phyloP scores from a whole-genome alignment of 208 protist species.

The Porcisia deanei region DNA sequence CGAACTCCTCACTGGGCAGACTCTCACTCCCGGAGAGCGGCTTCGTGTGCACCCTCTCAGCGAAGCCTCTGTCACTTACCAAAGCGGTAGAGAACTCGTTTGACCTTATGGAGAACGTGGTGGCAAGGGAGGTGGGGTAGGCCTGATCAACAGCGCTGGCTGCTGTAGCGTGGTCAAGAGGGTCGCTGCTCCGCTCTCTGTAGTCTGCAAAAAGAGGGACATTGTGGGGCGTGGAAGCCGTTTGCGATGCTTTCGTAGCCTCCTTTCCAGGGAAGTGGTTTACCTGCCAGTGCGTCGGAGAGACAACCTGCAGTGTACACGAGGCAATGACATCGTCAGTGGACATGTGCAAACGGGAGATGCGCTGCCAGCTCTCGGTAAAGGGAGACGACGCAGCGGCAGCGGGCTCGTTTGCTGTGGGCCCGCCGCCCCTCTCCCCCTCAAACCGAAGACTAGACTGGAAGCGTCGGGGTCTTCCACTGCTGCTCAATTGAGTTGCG shows the following conservation, averaged over 20 bases:
- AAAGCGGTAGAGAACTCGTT: neutral
- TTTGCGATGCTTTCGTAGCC: neutral
- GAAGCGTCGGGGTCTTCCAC: neutral
- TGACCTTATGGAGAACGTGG: neutral
- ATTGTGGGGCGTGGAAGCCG: neutral
- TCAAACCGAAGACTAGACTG: neutral
- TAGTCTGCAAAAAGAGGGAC: neutral
- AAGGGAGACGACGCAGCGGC: neutral
- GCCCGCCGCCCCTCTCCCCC: neutral
- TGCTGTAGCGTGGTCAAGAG: neutral
- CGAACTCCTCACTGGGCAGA: neutral
- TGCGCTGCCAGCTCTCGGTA: neutral
- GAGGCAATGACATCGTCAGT: slow-evolving; percentile 26
- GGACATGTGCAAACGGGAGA: slow-evolving; percentile 15
- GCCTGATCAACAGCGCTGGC: neutral
- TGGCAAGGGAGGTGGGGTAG: neutral
- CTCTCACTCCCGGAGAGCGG: neutral
- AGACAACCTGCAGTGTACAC: slow-evolving; percentile 21
- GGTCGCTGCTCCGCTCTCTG: slow-evolving; percentile 2
- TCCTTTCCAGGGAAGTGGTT: slow-evolving; percentile 1
- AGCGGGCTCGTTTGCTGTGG: neutral
- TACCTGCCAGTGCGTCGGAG: slow-evolving; percentile 10
- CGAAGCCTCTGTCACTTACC: neutral
- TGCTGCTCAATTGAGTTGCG: neutral
- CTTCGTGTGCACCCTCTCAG: neutral